Evolutionary conservation across 306 rosid genomes (phyloP).

Genomic region (Coriaria nepalensis): DNA sequence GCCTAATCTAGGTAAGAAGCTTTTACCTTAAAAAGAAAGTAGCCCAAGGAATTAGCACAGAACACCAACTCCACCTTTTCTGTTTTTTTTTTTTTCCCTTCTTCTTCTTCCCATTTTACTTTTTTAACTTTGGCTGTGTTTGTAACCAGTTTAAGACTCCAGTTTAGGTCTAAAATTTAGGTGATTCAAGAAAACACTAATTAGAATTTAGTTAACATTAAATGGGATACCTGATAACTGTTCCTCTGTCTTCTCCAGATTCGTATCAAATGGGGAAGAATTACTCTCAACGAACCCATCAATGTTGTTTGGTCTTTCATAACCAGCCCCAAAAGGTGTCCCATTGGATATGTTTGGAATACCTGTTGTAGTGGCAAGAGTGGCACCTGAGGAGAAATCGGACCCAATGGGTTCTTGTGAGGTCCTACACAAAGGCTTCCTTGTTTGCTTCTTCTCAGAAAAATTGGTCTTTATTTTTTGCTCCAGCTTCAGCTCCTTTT

Average conservation of each 20-base stretch:
- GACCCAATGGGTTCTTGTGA: conserved; percentile 86
- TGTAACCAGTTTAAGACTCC: not conserved
- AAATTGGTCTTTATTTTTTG: conserved; percentile 55
- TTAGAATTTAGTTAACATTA: not conserved
- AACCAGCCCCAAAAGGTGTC: conserved; percentile 32
- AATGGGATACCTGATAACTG: conserved; percentile 45
- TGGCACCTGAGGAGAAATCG: conserved; percentile 87
- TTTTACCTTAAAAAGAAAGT: conserved; percentile 42
- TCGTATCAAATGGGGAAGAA: conserved; percentile 50
- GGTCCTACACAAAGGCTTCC: conserved; percentile 45
- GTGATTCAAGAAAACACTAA: not conserved
- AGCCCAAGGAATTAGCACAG: conserved; percentile 15
- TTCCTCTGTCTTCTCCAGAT: conserved; percentile 67
- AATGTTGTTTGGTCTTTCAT: conserved; percentile 51
- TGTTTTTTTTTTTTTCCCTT: too few species aligned
- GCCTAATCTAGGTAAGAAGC: conserved; percentile 50
- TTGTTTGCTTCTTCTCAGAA: conserved; percentile 52
- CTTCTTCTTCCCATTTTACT: too few species aligned
- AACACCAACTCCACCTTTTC: not conserved
- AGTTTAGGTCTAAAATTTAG: not conserved
- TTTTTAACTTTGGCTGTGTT: too few species aligned
- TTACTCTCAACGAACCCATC: conserved; percentile 60
- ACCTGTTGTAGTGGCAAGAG: conserved; percentile 64
- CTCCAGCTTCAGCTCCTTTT: conserved; percentile 56
- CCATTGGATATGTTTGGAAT: conserved; percentile 41